phyloP scores from a whole-genome alignment of 1,284 basidiomycete genomes.

The Mycosarcoma mackinlayi region DNA sequence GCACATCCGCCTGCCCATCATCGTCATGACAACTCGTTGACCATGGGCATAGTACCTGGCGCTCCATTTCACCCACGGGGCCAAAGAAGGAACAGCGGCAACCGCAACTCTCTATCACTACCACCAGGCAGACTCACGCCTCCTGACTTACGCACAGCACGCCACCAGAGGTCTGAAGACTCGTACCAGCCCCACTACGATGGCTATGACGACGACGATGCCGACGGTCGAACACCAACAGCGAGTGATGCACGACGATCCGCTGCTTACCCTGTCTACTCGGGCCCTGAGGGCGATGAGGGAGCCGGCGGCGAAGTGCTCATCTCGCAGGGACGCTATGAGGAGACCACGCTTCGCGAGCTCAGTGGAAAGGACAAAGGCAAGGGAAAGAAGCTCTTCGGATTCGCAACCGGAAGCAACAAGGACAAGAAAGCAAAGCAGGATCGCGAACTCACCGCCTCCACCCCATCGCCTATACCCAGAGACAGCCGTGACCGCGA shows the following conservation, averaged over 20 bases:
- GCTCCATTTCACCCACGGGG: background rate
- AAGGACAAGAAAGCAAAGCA: constrained; percentile 39
- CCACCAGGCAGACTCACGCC: background rate
- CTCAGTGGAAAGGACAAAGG: constrained; percentile 27
- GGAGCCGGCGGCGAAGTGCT: constrained; percentile 37
- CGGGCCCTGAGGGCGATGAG: constrained; percentile 19
- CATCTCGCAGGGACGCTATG: constrained; percentile 39
- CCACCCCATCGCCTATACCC: constrained; percentile 18
- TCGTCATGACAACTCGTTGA: constrained; percentile 13
- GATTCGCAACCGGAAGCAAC: constrained; percentile 23
- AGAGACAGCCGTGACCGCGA: constrained; percentile 15
- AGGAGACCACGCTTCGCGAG: constrained; percentile 27
- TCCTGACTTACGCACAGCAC: constrained; percentile 2
- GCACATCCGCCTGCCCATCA: constrained; percentile 13
- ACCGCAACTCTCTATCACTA: background rate
- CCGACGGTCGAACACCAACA: constrained; percentile 11
- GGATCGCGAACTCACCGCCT: constrained; percentile 9
- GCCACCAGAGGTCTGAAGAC: constrained; percentile 12
- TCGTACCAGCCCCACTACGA: background rate
- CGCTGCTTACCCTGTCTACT: constrained; percentile 39
- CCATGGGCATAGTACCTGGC: constrained; percentile 10
- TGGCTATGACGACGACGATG: background rate
- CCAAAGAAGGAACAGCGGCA: constrained; percentile 1
- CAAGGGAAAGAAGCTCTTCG: constrained; percentile 45
- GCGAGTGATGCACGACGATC: constrained; percentile 8